These are phyloP conservation scores for Mariannaea sp. DNA, from an alignment of 2,329 filamentous ascomycete species.

Conservation along the genomic window DNA sequence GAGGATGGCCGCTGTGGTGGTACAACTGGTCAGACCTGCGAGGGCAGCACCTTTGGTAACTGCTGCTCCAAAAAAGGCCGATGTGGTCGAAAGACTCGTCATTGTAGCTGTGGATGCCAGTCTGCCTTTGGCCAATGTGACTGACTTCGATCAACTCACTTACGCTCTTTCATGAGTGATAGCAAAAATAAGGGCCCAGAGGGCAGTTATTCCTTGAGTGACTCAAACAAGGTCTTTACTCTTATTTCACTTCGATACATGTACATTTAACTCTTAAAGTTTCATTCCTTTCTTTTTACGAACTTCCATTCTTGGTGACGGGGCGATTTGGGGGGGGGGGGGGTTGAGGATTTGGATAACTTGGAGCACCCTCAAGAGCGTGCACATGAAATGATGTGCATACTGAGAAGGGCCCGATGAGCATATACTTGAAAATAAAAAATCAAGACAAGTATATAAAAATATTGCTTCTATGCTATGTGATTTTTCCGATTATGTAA, in stretches of 20 bases:
- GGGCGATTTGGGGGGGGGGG: no score
- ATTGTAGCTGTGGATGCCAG: slow-evolving; percentile 47
- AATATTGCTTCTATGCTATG: slow-evolving; percentile 2
- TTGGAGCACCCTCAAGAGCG: no score
- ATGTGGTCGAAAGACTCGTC: slow-evolving; percentile 45
- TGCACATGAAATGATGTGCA: slow-evolving; percentile 9
- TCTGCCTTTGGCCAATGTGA: slow-evolving; percentile 43
- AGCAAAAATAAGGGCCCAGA: not conserved
- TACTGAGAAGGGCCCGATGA: slow-evolving; percentile 9
- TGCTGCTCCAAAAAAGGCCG: slow-evolving; percentile 50
- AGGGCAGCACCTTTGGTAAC: slow-evolving; percentile 47
- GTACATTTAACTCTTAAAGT: slow-evolving; percentile 31
- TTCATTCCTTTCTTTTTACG: slow-evolving; percentile 18
- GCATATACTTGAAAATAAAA: slow-evolving; percentile 12
- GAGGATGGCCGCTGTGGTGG: slow-evolving; percentile 49
- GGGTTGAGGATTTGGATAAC: slow-evolving; percentile 19
- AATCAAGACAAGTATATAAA: no score
- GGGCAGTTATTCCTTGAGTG: not conserved
- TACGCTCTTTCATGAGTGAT: not conserved
- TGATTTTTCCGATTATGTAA: slow-evolving; percentile 2
- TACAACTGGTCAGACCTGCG: slow-evolving; percentile 46
- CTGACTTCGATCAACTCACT: slow-evolving; percentile 13
- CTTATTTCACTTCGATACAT: slow-evolving; percentile 30
- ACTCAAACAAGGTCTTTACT: not conserved
- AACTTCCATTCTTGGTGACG: slow-evolving; percentile 19